phyloP scores from a whole-genome alignment of 2,329 filamentous ascomycete genomes.

The Fusarium metavorans region DNA sequence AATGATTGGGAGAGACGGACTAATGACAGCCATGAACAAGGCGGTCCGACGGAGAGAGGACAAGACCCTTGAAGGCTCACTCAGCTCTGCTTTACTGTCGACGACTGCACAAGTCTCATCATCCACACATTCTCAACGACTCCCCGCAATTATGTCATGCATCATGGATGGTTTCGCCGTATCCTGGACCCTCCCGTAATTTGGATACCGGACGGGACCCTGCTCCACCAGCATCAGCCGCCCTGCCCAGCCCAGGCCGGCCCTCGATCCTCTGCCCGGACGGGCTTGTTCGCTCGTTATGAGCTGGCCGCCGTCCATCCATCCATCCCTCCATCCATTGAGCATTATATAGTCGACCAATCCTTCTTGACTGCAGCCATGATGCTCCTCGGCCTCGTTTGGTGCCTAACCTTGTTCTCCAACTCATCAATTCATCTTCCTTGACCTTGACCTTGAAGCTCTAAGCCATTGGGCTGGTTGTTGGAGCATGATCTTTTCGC shows the following conservation, averaged over 20 bases:
- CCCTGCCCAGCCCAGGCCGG: slow-evolving; percentile 25
- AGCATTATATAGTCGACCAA: slow-evolving; percentile 44
- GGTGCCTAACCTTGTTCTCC: slow-evolving; percentile 43
- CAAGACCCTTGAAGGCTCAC: slow-evolving; percentile 37
- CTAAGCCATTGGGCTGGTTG: slow-evolving; percentile 20
- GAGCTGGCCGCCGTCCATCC: slow-evolving; percentile 23
- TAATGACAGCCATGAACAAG: slow-evolving; percentile 33
- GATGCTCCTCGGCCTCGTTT: slow-evolving; percentile 39
- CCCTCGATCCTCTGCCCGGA: slow-evolving; percentile 27
- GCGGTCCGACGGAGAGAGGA: slow-evolving; percentile 31
- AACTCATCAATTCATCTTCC: slow-evolving; percentile 33
- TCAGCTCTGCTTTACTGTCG: slow-evolving; percentile 5
- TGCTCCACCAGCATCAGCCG: slow-evolving; percentile 44
- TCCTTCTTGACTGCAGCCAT: slow-evolving; percentile 42
- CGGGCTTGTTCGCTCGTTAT: slow-evolving; percentile 11
- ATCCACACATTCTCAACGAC: slow-evolving; percentile 36
- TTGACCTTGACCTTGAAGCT: slow-evolving; percentile 16
- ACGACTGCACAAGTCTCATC: slow-evolving; percentile 24
- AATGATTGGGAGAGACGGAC: slow-evolving; percentile 26
- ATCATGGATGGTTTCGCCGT: slow-evolving; percentile 51
- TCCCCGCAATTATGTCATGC: slow-evolving; percentile 62
- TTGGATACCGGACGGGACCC: slow-evolving; percentile 46
- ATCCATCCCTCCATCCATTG: slow-evolving; percentile 21
- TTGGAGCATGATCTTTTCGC: slow-evolving; percentile 34
- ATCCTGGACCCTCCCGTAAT: slow-evolving; percentile 53